Evolutionary conservation across 2,329 filamentous ascomycete genomes (phyloP).

Genomic region (Ophiostoma quercus): DNA sequence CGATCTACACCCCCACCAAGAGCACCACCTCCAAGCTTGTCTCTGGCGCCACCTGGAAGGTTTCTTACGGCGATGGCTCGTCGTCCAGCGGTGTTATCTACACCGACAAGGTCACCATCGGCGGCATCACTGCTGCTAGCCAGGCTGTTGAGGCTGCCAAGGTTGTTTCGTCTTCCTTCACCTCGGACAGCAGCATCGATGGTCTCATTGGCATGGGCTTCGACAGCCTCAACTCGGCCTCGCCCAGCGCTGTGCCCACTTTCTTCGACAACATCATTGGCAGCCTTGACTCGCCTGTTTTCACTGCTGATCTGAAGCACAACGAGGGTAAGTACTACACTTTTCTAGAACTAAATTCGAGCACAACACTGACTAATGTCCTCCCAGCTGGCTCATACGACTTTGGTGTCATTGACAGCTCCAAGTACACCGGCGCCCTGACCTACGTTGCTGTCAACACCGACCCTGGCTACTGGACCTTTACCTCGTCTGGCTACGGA

Average conservation of each 20-base stretch:
- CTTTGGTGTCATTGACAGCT: constrained; percentile 52
- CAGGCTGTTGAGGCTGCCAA: constrained; percentile 35
- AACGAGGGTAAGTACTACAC: constrained; percentile 17
- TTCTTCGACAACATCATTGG: constrained; percentile 37
- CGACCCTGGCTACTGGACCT: constrained; percentile 52
- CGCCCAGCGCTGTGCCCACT: constrained; percentile 29
- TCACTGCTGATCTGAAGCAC: constrained; percentile 46
- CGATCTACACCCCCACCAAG: constrained; percentile 32
- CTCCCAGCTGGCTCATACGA: constrained; percentile 39
- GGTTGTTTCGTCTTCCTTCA: constrained; percentile 31
- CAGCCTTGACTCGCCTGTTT: constrained; percentile 43
- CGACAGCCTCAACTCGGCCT: constrained; percentile 33
- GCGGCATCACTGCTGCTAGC: constrained; percentile 30
- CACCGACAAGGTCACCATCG: constrained; percentile 33
- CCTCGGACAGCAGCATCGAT: constrained; percentile 27
- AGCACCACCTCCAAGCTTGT: constrained; percentile 32
- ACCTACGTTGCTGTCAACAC: constrained; percentile 47
- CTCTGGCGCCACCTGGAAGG: constrained; percentile 32
- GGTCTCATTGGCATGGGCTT: constrained; percentile 33
- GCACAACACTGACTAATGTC: neutral
- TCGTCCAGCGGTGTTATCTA: constrained; percentile 34
- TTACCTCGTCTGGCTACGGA: constrained; percentile 46
- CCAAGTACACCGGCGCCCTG: constrained; percentile 50
- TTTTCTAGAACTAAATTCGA: neutral
- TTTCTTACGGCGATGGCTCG: constrained; percentile 35